Percentiles rank a stretch among this genome's conserved stretches.
Conservation (phyloP, 176 grass and related monocot species). For the Hordeum vulgare region MorexV3_pseudomolecules_assembly NC_058522.1:469678409-469678908, state of each 20-base stretch:
- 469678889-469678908: neutral
- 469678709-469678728: neutral
- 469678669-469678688: neutral
- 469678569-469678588: neutral
- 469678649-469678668: neutral
- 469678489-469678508: neutral
- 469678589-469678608: neutral
- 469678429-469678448: neutral
- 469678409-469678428: neutral
- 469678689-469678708: neutral
- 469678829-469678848: neutral
- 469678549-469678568: too few relatives aligned
- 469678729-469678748: neutral
- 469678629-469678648: neutral
- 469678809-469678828: conserved; percentile 25
- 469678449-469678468: neutral
- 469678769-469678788: neutral
- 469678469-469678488: neutral
- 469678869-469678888: neutral
- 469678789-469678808: neutral
- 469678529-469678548: too few relatives aligned
- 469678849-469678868: neutral
- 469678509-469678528: neutral
- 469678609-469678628: neutral
- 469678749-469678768: neutral